phyloP scores from a whole-genome alignment of 1,139 yeast genomes.

The Suhomyces panamericanus region DNA sequence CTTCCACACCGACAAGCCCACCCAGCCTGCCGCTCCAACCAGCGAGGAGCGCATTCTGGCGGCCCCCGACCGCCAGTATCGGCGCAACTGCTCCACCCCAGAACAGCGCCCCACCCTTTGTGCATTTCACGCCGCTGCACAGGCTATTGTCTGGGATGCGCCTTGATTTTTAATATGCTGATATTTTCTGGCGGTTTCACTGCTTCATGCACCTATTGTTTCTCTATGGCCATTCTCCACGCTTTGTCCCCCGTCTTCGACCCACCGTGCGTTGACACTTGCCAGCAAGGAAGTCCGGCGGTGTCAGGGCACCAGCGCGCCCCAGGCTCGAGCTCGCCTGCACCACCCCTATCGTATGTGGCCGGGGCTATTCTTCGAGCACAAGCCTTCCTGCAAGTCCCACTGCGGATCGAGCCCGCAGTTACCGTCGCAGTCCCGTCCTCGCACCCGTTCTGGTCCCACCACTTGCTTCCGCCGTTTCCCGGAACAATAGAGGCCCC shows the following conservation, averaged over 20 bases:
- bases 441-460: neutral
- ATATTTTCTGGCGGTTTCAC: conserved; percentile 2
- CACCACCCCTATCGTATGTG: conserved; percentile 1
- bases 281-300: conserved; percentile 1
- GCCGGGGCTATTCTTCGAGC: conserved; percentile 3
- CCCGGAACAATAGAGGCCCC: conserved; percentile 7
- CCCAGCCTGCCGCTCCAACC: too few species aligned
- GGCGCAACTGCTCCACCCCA: conserved; percentile 1
- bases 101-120: neutral
- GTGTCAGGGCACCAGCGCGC: conserved; percentile 2
- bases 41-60: too few species aligned
- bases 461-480: conserved; percentile 8
- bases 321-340: conserved; percentile 1
- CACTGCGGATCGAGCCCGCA: conserved; percentile 2
- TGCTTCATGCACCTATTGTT: conserved; percentile 2
- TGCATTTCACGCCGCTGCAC: neutral
- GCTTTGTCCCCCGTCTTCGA: neutral
- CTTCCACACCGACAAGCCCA: too few species aligned
- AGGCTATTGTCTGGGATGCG: conserved; percentile 1
- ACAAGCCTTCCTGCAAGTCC: conserved; percentile 2
- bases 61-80: neutral
- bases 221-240: neutral
- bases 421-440: conserved; percentile 1
- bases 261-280: conserved; percentile 1
- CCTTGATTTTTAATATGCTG: neutral